Evolutionary conservation across 176 grass and related monocot genomes (phyloP), one percentile per base, ranked within the genome.

Genomic region (Ananas comosus): DNA sequence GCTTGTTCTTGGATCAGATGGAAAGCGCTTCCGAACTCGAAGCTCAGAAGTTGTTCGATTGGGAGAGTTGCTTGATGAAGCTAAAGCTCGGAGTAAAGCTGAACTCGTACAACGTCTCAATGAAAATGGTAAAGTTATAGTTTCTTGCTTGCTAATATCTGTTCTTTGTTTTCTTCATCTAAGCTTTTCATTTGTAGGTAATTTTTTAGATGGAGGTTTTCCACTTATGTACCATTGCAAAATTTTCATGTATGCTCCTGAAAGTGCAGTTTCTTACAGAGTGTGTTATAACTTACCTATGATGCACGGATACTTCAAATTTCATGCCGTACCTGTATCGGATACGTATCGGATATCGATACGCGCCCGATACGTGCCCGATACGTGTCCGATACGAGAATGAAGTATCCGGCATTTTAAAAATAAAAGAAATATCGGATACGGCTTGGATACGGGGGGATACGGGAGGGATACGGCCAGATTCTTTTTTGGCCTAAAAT

Each of bases 1-100:
- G 12, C 85, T 97, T 71, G 93, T 97, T 83, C 87, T 97, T 86
- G 94, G 94, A 57, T 74, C 82, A 79, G 94, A 97, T 72, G 86
- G 94, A 67, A 92, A 97, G 66, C 86, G 86, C 1, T 92, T 97
- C 80, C 82, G 82, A 47, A 97, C 94, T 68, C 89, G 86, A 18
- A 97, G 89, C 71, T 83, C 84, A 42, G 84, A 90, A 57, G 94
- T 92, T 74, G 86, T 97, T 79, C 76, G 89, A 70, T 81, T 97
- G 50, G 72, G 83, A 52, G 94, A 97, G 21, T 86, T 97, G 76
- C 94, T 92, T 53, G 89, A 97, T 74, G 94, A 97, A 77, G 89
- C 94, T 69, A 97, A 92, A 85, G 67, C 71, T 80, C 70, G 77
- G 54, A 92, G 89, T 54, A 97, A 88, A 85, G 76, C 73, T 53